phyloP scores from a whole-genome alignment of 2,329 filamentous ascomycete genomes.

The Nemania sp. region DNA sequence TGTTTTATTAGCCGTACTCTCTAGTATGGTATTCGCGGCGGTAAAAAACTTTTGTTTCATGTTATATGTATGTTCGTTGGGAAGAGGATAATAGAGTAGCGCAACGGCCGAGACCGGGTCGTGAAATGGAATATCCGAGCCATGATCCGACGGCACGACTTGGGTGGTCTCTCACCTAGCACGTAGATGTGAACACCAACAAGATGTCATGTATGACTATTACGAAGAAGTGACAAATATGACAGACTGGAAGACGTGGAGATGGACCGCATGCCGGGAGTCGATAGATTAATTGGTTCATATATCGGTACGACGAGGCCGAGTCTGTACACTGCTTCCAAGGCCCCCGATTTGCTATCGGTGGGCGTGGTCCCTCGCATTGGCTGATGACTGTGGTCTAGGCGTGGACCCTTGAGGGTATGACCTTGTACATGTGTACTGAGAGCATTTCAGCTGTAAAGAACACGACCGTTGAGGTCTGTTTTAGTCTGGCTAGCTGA shows the following conservation, averaged over 20 bases:
- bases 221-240: conserved; percentile 17
- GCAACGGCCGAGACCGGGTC: too few relatives aligned
- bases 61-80: too few relatives aligned
- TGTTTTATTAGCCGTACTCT: too few relatives aligned
- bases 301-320: conserved; percentile 1
- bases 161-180: too few relatives aligned
- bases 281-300: conserved; percentile 16
- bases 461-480: background rate
- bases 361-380: background rate
- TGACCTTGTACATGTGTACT: conserved; percentile 1
- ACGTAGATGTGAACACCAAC: too few relatives aligned
- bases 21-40: too few relatives aligned
- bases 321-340: background rate
- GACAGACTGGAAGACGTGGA: background rate
- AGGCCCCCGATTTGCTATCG: background rate
- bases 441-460: conserved; percentile 6
- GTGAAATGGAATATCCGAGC: too few relatives aligned
- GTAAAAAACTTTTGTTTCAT: too few relatives aligned
- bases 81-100: too few relatives aligned
- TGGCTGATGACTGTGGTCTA: background rate
- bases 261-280: background rate
- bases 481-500: too few relatives aligned
- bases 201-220: too few relatives aligned
- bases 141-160: too few relatives aligned
- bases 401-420: conserved; percentile 1